Conservation (phyloP, 805 yeast genomes). For the Pachysolen tannophilus region DNA sequence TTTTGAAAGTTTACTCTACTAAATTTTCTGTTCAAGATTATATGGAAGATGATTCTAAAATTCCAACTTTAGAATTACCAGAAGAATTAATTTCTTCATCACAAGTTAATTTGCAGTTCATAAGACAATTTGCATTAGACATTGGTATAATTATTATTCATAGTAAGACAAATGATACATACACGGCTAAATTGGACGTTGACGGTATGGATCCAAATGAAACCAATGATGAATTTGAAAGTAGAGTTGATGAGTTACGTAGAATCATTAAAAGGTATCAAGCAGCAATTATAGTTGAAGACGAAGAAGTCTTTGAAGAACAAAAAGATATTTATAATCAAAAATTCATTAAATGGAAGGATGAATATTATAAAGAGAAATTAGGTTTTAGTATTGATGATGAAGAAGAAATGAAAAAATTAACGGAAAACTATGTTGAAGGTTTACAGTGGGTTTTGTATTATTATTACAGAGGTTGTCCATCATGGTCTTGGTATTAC, state of each 20-base stretch:
- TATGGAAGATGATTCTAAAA: constrained; percentile 28
- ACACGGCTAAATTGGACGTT: constrained; percentile 55
- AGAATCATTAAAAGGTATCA: constrained; percentile 57
- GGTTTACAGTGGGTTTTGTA: constrained; percentile 96
- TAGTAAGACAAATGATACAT: constrained; percentile 46
- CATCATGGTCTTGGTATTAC: constrained; percentile 95
- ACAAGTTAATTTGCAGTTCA: constrained; percentile 46
- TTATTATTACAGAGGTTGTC: constrained; percentile 85
- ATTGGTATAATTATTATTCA: constrained; percentile 61
- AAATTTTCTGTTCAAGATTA: constrained; percentile 25
- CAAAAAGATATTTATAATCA: constrained; percentile 60
- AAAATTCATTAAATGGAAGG: constrained; percentile 78
- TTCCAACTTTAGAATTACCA: constrained; percentile 41
- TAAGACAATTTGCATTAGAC: constrained; percentile 58
- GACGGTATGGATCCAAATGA: constrained; percentile 69
- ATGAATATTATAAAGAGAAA: constrained; percentile 77
- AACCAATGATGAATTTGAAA: constrained; percentile 54
- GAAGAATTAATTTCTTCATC: constrained; percentile 33
- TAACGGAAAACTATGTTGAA: constrained; percentile 78
- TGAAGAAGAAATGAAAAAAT: constrained; percentile 46
- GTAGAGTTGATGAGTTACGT: constrained; percentile 42
- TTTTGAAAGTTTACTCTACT: constrained; percentile 19
- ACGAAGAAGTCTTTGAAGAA: constrained; percentile 40
- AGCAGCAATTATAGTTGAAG: constrained; percentile 53
- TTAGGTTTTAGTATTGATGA: constrained; percentile 60